Conservation (phyloP, 371 early-diverging fungal species). For the Mycotypha africana region DNA sequence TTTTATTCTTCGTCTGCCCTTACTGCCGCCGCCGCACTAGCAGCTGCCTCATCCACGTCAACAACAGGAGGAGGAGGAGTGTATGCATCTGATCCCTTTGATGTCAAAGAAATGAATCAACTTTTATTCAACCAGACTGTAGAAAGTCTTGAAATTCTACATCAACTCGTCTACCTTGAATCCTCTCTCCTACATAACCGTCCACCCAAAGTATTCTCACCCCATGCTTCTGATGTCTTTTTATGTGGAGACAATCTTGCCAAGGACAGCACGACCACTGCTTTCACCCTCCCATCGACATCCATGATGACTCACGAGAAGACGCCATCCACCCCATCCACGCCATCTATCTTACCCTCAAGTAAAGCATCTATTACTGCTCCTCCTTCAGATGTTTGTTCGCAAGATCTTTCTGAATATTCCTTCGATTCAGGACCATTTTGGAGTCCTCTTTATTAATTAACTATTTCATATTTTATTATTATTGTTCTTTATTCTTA, state of each 20-base stretch:
- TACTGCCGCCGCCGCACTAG: too few species aligned
- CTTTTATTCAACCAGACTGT: conserved; percentile 16
- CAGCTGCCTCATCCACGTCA: too few species aligned
- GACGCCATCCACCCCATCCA: too few species aligned
- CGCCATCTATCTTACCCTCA: too few species aligned
- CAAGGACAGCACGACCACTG: too few species aligned
- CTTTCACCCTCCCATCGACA: too few species aligned
- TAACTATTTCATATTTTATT: conserved; percentile 1
- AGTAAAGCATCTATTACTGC: conserved; percentile 8
- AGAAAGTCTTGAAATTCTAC: conserved; percentile 17
- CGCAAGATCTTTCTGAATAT: conserved; percentile 27
- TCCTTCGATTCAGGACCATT: conserved; percentile 33
- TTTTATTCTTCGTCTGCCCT: too few species aligned
- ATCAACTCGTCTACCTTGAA: conserved; percentile 19
- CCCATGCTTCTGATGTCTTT: conserved; percentile 33
- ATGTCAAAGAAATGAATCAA: neutral
- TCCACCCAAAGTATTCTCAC: conserved; percentile 15
- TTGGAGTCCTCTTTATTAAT: conserved; percentile 24
- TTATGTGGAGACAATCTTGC: conserved; percentile 25
- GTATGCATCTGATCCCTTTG: conserved; percentile 6
- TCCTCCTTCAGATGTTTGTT: conserved; percentile 29
- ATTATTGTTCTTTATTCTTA: too few species aligned
- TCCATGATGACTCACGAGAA: too few species aligned
- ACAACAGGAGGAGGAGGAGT: too few species aligned
- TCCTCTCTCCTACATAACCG: conserved; percentile 14